Conservation (phyloP, 2,329 filamentous ascomycete species). For the Bipolaris victoriae region DNA sequence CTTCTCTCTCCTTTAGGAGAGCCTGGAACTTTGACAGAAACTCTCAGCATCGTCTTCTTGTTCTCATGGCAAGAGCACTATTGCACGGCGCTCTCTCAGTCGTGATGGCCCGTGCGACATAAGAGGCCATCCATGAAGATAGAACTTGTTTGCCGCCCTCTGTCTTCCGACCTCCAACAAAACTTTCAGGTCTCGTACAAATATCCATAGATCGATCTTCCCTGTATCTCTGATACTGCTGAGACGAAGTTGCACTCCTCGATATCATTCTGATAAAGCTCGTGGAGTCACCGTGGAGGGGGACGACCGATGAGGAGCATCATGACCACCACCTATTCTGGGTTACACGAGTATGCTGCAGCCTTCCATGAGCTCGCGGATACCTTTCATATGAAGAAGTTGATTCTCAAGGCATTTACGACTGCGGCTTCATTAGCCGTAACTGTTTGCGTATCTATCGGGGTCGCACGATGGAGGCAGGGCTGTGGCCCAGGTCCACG, state of each 20-base stretch:
- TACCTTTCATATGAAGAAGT: no score
- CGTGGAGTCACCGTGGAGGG: neutral
- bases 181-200: no score
- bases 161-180: neutral
- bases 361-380: neutral
- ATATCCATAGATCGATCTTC: no score
- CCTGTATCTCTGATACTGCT: no score
- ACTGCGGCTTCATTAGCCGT: neutral
- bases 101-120: slow-evolving; percentile 5
- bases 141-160: neutral
- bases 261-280: neutral
- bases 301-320: neutral
- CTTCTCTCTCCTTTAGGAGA: neutral
- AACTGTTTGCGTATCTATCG: neutral
- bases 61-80: neutral
- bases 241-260: no score
- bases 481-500: neutral
- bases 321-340: neutral
- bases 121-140: neutral
- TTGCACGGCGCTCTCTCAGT: neutral
- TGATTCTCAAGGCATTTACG: neutral
- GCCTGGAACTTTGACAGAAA: neutral
- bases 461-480: neutral
- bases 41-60: neutral
- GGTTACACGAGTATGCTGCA: neutral